Evolutionary conservation across 2,329 filamentous ascomycete species (phyloP).

Genomic region (Rhexocercosporidium sp.): DNA sequence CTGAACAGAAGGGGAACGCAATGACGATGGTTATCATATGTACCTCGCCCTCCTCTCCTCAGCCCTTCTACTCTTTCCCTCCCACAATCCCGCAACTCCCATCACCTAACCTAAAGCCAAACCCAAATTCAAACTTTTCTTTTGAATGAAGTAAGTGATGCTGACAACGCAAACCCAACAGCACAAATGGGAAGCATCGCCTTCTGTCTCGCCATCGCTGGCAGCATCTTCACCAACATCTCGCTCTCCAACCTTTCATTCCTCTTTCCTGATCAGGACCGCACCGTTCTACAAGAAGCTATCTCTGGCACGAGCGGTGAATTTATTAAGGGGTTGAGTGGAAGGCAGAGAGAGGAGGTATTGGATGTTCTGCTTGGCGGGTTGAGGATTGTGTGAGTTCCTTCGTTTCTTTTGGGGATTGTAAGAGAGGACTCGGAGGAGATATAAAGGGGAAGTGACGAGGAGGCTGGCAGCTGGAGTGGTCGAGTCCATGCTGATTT

Average conservation of each 20-base stretch:
- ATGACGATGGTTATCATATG: constrained; percentile 1
- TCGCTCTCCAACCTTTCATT: not conserved
- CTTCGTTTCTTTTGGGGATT: not conserved
- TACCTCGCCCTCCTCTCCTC: not conserved
- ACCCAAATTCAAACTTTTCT: too few relatives aligned
- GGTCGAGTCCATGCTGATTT: not conserved
- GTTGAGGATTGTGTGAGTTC: not conserved
- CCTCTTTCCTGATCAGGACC: not conserved
- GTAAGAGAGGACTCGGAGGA: too few relatives aligned
- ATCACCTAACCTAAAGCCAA: not conserved
- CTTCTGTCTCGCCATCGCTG: not conserved
- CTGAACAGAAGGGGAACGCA: not conserved
- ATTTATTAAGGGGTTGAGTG: not conserved
- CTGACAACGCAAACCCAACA: too few relatives aligned
- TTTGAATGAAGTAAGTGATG: too few relatives aligned
- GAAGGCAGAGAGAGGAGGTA: not conserved
- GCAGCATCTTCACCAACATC: not conserved
- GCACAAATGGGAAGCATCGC: not conserved
- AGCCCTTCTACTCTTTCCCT: not conserved
- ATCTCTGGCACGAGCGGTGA: not conserved
- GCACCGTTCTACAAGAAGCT: not conserved
- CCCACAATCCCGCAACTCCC: too few relatives aligned
- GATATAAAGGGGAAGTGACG: not conserved
- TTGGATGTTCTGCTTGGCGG: not conserved
- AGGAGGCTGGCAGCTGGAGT: too few relatives aligned